Conservation (phyloP, 257 asterid species). For the Salvia rosmarinus region DNA sequence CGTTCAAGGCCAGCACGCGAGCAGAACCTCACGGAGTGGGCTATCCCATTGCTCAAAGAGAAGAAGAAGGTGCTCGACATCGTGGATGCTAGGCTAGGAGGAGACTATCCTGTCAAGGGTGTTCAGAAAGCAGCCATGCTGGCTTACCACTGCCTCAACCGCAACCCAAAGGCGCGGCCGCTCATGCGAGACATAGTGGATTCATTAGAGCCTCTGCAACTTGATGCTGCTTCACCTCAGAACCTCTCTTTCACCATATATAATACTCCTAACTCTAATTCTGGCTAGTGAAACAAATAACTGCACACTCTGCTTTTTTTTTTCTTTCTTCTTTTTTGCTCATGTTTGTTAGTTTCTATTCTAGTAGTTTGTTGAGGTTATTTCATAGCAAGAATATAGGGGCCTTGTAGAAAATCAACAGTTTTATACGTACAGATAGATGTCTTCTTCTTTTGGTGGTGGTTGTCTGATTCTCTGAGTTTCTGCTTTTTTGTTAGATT, state of each 20-base stretch:
- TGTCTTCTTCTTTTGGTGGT: not conserved
- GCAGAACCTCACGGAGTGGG: slow-evolving; percentile 95
- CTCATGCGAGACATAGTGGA: slow-evolving; percentile 90
- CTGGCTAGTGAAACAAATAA: not conserved
- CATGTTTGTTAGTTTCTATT: not conserved
- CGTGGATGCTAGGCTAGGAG: slow-evolving; percentile 81
- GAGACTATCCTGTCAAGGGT: slow-evolving; percentile 76
- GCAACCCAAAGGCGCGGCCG: slow-evolving; percentile 89
- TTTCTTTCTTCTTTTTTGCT: not conserved
- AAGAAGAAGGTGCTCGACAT: slow-evolving; percentile 74
- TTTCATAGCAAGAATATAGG: not conserved
- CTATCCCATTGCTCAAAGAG: slow-evolving; percentile 71
- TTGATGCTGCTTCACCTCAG: slow-evolving; percentile 37
- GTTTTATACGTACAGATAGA: not conserved
- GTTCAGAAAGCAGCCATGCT: slow-evolving; percentile 86
- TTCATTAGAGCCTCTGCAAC: slow-evolving; percentile 84
- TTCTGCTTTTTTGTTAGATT: not conserved
- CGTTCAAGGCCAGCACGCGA: slow-evolving; percentile 74
- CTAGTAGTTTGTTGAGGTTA: not conserved
- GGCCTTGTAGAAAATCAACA: not conserved
- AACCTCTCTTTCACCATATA: slow-evolving; percentile 50
- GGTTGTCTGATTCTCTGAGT: too few relatives aligned
- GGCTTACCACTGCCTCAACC: slow-evolving; percentile 83
- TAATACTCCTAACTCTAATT: slow-evolving; percentile 2
- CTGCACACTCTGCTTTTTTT: not conserved